Evolutionary conservation across 1,139 yeast genomes (phyloP).

Genomic region (Nakaseomyces sp.): DNA sequence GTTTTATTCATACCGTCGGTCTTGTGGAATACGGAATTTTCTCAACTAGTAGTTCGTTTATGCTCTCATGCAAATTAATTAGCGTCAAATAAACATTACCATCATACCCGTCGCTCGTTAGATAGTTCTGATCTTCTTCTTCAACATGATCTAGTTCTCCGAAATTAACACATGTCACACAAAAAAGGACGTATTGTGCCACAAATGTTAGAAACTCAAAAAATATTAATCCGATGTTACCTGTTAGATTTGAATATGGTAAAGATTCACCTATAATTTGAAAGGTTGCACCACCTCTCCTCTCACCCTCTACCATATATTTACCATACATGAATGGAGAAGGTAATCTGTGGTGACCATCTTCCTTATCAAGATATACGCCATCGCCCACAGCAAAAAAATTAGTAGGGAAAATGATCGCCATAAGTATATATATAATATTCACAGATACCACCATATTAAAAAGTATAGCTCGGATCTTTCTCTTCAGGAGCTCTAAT

Average conservation of each 20-base stretch:
- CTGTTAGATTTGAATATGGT: conserved; percentile 29
- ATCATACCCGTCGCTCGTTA: conserved; percentile 10
- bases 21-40: conserved; percentile 6
- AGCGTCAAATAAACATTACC: conserved; percentile 5
- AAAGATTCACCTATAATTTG: conserved; percentile 39
- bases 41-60: conserved; percentile 5
- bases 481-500: conserved; percentile 18
- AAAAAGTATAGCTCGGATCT: conserved; percentile 21
- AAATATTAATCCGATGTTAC: conserved; percentile 26
- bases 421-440: conserved; percentile 20
- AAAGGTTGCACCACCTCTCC: conserved; percentile 32
- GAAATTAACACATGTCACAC: conserved; percentile 31
- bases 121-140: conserved; percentile 5
- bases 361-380: conserved; percentile 12
- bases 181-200: conserved; percentile 31
- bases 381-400: conserved; percentile 18
- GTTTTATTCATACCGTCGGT: conserved; percentile 4
- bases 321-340: conserved; percentile 24
- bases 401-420: conserved; percentile 25
- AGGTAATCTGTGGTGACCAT: conserved; percentile 22
- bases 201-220: conserved; percentile 28
- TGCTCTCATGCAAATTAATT: conserved; percentile 1
- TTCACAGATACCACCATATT: conserved; percentile 26
- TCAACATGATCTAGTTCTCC: conserved; percentile 24
- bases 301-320: conserved; percentile 27